Percentiles rank a stretch among this genome's conserved stretches.
Evolutionary conservation across 2,329 filamentous ascomycete genomes (phyloP).

Genomic region (Lasiodiplodia hormozganensis): DNA sequence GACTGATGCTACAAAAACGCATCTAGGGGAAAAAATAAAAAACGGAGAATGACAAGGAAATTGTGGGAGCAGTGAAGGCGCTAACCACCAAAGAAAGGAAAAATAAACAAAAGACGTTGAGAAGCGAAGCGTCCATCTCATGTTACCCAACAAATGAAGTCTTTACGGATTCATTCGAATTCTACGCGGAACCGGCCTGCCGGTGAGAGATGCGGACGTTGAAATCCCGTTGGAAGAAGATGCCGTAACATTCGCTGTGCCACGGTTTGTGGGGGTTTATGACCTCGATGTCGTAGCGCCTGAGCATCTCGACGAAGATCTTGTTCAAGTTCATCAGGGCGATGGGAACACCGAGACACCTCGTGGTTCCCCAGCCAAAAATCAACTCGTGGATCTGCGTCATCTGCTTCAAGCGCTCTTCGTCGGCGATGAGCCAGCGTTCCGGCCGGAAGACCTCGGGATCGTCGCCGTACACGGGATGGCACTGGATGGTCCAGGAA

Average conservation of each 20-base stretch:
- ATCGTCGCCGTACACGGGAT: conserved; percentile 48
- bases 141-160: background rate
- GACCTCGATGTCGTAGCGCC: conserved; percentile 23
- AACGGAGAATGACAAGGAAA: background rate
- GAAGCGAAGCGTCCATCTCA: background rate
- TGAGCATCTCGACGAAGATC: conserved; percentile 48
- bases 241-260: conserved; percentile 28
- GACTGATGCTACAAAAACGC: background rate
- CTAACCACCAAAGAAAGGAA: background rate
- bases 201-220: conserved; percentile 29
- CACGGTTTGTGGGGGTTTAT: conserved; percentile 26
- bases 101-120: background rate
- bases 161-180: background rate
- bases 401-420: conserved; percentile 38
- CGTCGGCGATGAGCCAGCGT: conserved; percentile 44
- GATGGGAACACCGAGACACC: conserved; percentile 44
- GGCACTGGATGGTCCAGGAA: conserved; percentile 45
- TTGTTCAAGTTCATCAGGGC: conserved; percentile 49
- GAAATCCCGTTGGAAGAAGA: conserved; percentile 30
- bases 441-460: conserved; percentile 48
- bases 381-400: conserved; percentile 44
- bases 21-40: background rate
- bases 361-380: conserved; percentile 47
- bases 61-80: background rate
- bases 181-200: conserved; percentile 16